Base-by-base conservation (phyloP, 2,329 filamentous ascomycete species). In the Fusarium torreyae region DNA sequence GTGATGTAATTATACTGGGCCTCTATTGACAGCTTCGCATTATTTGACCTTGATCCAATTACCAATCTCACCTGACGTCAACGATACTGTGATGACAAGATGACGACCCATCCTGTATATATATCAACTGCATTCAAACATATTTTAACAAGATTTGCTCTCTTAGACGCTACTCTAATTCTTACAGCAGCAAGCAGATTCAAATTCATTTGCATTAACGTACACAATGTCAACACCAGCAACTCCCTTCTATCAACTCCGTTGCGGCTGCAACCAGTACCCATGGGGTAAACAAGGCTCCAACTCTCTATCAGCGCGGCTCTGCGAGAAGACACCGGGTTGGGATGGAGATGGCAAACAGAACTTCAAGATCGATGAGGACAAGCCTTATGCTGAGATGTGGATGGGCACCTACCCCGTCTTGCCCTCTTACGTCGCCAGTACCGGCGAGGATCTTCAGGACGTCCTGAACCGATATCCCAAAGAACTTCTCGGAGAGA, bases 321-420 rank as follows among this genome's bases (percentile, higher is more conserved):
- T 93, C 11, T 92, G 89, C 72, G 84, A 86, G 13, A 87, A 90
- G 69, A 92, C 90, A 0, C 88, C 89, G 0, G 87, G 88, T 14
- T 75, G 68, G 64, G 68, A 51, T 14, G 69, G 63, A 33, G 55
- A 74, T 6, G 66, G 49, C 3, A 68, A 70, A 11, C 57, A 62
- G 17, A 82, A 84, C 36, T 91, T 91, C 80, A 83, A 86, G 63
- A 85, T 94, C 49, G 84, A 93, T 22, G 86, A 92, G 56, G 82
- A 85, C 59, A 84, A 88, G 70, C 79, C 82, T 8, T 94, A 94
- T 74, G 84, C 84, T 1, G 84, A 86, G 85, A 88, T 91, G 85
- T 94, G 91, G 91, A 91, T 94, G 82, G 91, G 91, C 6, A 93
- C 92, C 44, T 93, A 94, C 75, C 91, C 91, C 1, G 88, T 88